Evolutionary conservation across 2,329 filamentous ascomycete genomes (phyloP), one percentile per base, ranked within the genome.

Genomic region (Fusarium gaditjirri): DNA sequence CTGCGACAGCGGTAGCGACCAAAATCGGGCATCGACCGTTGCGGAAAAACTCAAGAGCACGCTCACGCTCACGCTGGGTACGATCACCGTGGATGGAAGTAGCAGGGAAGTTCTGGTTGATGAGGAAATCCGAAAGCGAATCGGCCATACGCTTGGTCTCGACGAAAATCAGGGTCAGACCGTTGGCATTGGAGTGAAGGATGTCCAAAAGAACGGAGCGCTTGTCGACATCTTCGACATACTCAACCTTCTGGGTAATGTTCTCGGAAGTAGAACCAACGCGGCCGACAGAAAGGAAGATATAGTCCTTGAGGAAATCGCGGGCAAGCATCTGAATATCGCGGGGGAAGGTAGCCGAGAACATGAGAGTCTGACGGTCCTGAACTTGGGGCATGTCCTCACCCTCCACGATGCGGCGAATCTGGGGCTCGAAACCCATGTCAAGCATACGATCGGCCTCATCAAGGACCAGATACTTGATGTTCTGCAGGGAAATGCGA

Each of bases 401-500:
- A 68, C 94, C 94, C 85, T 98, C 95, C 49, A 99, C 96, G 79
- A 99, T 98, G 79, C 95, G 93, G 80, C 96, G 95, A 81, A 99
- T 99, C 86, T 99, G 96, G 79, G 96, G 96, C 88, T 99, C 96
- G 89, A 99, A 99, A 96, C 96, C 96, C 96, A 99, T 99, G 89
- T 99, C 96, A 89, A 99, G 89, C 96, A 99, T 99, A 83, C 96
- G 96, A 87, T 99, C 96, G 83, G 96, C 96, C 90, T 99, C 96
- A 78, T 99, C 96, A 61, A 99, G 93, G 78, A 99, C 94, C 71
- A 99, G 90, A 83, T 99, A 99, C 88, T 98, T 98, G 89, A 99
- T 99, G 89, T 97, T 98, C 84, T 92, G 90, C 61, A 99, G 92
- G 47, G 96, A 98, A 83, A 99, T 98, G 81, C 95, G 94, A 80